Conservation (phyloP, 352 stramenopile genomes). For the Pythium dissotocum region DNA sequence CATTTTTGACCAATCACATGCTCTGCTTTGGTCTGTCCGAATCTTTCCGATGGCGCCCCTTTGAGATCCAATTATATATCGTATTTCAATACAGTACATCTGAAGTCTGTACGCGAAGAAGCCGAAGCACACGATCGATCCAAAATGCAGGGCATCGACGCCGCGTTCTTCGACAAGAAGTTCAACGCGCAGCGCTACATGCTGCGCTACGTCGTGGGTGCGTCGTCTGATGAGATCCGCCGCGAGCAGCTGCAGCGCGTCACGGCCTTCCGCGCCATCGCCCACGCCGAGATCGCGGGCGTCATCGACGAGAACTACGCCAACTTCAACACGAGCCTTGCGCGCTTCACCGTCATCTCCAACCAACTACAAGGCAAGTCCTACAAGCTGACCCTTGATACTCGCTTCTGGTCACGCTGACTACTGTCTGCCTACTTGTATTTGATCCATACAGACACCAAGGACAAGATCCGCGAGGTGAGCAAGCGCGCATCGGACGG, state of each 20-base stretch:
- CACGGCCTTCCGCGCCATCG: constrained; percentile 54
- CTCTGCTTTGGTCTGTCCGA: no score
- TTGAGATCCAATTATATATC: no score
- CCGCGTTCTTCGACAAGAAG: constrained; percentile 84
- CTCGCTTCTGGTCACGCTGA: no score
- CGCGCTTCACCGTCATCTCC: constrained; percentile 74
- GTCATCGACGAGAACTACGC: constrained; percentile 84
- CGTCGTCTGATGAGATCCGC: constrained; percentile 66
- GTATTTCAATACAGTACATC: no score
- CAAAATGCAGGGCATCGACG: constrained; percentile 68
- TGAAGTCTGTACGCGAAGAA: no score
- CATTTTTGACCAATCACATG: no score
- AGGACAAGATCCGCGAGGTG: constrained; percentile 68
- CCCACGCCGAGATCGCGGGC: constrained; percentile 76
- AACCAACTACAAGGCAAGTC: constrained; percentile 70
- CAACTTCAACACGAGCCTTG: constrained; percentile 86
- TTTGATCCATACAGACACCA: constrained; percentile 44
- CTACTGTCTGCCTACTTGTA: no score
- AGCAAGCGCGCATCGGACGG: constrained; percentile 68
- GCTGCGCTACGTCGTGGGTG: constrained; percentile 72
- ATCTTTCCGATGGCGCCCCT: no score
- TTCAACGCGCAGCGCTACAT: constrained; percentile 81
- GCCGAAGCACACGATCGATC: no score
- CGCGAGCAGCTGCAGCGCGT: constrained; percentile 70
- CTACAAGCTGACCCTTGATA: no score